Evolutionary conservation across 2,329 filamentous ascomycete genomes (phyloP).

Genomic region (Penicillium nordicum): DNA sequence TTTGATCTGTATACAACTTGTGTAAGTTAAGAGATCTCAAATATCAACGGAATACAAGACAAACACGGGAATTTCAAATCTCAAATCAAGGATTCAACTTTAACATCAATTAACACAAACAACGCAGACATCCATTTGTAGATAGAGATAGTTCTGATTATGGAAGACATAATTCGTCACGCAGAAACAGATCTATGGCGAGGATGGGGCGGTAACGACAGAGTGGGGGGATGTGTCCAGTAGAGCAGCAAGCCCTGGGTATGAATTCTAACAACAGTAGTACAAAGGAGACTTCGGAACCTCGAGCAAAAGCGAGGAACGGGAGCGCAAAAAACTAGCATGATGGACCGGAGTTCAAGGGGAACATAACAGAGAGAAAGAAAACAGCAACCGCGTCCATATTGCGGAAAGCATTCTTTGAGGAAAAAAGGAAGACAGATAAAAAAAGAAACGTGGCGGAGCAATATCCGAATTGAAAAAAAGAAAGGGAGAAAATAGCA

Average conservation of each 20-base stretch:
- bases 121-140: neutral
- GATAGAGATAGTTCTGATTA: conserved; percentile 6
- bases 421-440: neutral
- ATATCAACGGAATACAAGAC: neutral
- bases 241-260: conserved; percentile 6
- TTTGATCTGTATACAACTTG: neutral
- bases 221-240: neutral
- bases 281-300: neutral
- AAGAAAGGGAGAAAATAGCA: neutral
- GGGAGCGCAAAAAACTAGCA: neutral
- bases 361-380: neutral
- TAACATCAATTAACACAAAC: conserved; percentile 3
- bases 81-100: neutral
- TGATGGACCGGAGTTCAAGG: neutral
- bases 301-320: neutral
- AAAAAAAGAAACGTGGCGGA: neutral
- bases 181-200: conserved; percentile 4
- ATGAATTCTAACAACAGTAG: conserved; percentile 16
- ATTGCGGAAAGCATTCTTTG: neutral
- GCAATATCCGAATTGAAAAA: neutral
- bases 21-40: neutral
- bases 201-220: conserved; percentile 4
- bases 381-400: neutral
- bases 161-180: conserved; percentile 9
- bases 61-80: neutral